Base-by-base conservation (phyloP, 202 grass and related monocot genomes). In the Zizania palustris region DNA sequence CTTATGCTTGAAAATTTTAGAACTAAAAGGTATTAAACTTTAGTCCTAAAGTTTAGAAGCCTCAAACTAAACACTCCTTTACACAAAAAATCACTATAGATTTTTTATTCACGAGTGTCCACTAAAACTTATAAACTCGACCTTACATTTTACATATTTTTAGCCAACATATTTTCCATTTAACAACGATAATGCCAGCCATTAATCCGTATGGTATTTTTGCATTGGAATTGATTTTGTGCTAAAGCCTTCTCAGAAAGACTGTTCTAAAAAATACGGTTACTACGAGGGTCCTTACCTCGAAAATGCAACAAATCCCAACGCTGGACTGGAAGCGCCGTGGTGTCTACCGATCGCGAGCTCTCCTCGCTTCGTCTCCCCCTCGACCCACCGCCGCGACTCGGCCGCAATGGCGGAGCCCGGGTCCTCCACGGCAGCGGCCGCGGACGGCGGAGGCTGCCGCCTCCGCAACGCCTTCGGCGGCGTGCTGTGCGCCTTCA, bases 381-480 rank as follows among this genome's bases (percentile, higher is more conserved):
- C 60, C 67, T 75, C 69, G 16, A 50, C 73, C 34, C 77, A 63
- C 85, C 67, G 60, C 48, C 39, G 39, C 16, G 57, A 56, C 28
- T 28, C 28, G 28, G 74, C 73, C 46, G 71, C 88, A 82, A 95
- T 95, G 88, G 83, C 76, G 74, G 83, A 83, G 75, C 61, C 85
- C 67, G 76, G 69, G 81, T 67, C 34, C 60, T 58, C 85, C 45
- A 22, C 72, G 39, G 65, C 74, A 36, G 55, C 78, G 28, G 28
- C 28, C 28, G 28, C 1, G 46, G 53, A 64, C 61, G 34, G 59
- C 5, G 83, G n/a, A n/a, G n/a, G 68, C 36, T 67, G 85, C 11
- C 70, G 83, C 50, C 90, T 99, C 22, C 83, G 96, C 63, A 93
- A 93, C 90, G 96, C 90, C 19, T 91, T 96, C 64, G 96, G 96